Conservation (phyloP, 2,329 filamentous ascomycete genomes). For the Amylocarpus encephaloides region DNA sequence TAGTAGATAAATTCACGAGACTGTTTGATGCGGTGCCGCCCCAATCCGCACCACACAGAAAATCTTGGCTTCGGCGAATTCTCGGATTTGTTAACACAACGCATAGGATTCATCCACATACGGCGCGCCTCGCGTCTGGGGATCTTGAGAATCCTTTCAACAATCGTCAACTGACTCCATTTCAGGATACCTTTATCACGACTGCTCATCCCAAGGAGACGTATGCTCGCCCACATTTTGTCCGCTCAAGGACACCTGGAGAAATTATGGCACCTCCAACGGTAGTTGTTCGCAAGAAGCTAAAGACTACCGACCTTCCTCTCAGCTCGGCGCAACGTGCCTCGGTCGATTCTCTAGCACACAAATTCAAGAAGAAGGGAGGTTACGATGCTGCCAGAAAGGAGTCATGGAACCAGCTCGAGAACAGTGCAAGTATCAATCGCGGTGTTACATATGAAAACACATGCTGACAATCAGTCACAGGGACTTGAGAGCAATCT, state of each 20-base stretch:
- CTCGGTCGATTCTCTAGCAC: slow-evolving; percentile 68
- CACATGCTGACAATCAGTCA: slow-evolving; percentile 5
- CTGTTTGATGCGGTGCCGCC: background rate
- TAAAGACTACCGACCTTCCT: slow-evolving; percentile 70
- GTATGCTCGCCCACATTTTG: too few relatives aligned
- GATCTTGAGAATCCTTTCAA: too few relatives aligned
- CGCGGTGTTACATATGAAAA: background rate
- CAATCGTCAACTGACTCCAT: background rate
- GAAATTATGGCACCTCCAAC: slow-evolving; percentile 5
- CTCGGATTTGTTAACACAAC: too few relatives aligned
- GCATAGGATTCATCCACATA: too few relatives aligned
- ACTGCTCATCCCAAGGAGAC: too few relatives aligned
- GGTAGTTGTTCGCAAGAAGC: slow-evolving; percentile 38
- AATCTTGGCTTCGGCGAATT: too few relatives aligned
- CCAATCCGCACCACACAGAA: too few relatives aligned
- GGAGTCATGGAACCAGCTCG: slow-evolving; percentile 69
- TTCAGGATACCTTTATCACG: too few relatives aligned
- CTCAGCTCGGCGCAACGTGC: slow-evolving; percentile 65
- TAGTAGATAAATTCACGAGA: background rate
- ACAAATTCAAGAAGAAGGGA: slow-evolving; percentile 80
- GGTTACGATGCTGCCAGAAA: slow-evolving; percentile 75
- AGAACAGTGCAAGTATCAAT: slow-evolving; percentile 50
- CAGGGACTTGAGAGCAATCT: slow-evolving; percentile 67
- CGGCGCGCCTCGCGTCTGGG: too few relatives aligned
- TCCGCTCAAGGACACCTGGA: background rate